Conservation (phyloP, 306 rosid species). For the cucumber (Cucumis sativus) region DNA sequence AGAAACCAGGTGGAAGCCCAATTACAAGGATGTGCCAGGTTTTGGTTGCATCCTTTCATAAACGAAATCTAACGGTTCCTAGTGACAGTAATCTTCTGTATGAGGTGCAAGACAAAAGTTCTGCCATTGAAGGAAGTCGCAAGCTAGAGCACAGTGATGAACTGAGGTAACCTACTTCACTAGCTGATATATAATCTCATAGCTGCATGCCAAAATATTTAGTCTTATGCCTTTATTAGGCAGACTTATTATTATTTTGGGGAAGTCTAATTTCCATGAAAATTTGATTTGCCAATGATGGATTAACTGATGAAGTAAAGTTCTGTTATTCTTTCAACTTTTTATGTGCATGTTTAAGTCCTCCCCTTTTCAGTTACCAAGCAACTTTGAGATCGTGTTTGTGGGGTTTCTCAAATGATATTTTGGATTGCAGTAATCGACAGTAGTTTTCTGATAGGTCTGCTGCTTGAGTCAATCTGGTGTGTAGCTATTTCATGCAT, state of each 20-base stretch:
- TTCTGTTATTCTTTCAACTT: background rate
- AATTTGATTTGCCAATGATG: background rate
- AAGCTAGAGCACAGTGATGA: conserved; percentile 77
- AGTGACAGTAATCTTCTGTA: conserved; percentile 55
- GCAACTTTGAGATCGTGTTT: background rate
- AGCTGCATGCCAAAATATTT: background rate
- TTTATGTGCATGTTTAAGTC: background rate
- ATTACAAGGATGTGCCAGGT: conserved; percentile 94
- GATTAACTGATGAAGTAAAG: background rate
- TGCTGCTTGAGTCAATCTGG: background rate
- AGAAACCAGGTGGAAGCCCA: conserved; percentile 96
- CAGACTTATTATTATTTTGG: background rate
- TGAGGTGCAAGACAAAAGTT: conserved; percentile 60
- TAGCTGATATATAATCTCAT: background rate
- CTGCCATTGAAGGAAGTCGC: conserved; percentile 94
- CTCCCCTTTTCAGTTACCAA: background rate
- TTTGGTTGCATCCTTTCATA: conserved; percentile 67
- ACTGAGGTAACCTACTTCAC: conserved; percentile 39
- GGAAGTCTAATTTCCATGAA: background rate
- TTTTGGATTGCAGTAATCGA: background rate
- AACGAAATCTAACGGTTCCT: conserved; percentile 54
- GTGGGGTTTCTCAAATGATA: background rate
- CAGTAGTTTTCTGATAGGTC: background rate
- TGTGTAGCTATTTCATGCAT: background rate
- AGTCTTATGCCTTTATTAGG: background rate